These are phyloP conservation scores for Tylopilus vinaceipallidus DNA, from an alignment of 768 basidiomycete genomes.

Conservation along the genomic window DNA sequence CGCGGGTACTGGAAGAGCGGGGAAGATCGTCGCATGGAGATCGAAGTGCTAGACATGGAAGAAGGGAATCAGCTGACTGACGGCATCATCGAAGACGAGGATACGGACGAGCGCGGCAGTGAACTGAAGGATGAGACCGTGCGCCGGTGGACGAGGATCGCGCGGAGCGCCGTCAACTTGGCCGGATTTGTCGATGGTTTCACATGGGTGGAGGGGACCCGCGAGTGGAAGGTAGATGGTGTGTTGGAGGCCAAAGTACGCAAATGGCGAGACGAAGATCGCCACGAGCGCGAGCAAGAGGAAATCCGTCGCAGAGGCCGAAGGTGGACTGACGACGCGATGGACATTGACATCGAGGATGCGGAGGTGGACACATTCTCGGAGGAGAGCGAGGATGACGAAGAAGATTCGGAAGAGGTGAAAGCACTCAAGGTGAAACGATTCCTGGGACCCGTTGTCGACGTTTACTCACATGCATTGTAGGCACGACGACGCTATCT, in stretches of 20 bases:
- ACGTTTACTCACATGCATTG: conserved; percentile 5
- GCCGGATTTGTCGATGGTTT: conserved; percentile 75
- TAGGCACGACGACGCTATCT: conserved; percentile 78
- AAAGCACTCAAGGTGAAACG: conserved; percentile 71
- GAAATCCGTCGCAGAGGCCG: conserved; percentile 60
- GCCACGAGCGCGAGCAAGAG: conserved; percentile 63
- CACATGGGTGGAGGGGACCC: conserved; percentile 55
- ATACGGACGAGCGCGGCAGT: conserved; percentile 41
- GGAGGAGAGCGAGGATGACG: conserved; percentile 51
- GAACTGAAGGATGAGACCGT: conserved; percentile 38
- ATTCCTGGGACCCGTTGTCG: conserved; percentile 1
- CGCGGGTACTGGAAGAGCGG: conserved; percentile 91
- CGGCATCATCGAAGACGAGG: conserved; percentile 80
- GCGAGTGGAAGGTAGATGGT: conserved; percentile 65
- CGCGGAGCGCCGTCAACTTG: conserved; percentile 67
- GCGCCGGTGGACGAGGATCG: conserved; percentile 73
- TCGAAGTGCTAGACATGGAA: conserved; percentile 71
- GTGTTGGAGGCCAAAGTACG: conserved; percentile 64
- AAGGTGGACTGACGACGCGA: conserved; percentile 63
- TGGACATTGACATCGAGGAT: conserved; percentile 68
- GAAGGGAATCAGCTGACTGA: conserved; percentile 62
- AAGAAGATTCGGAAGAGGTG: conserved; percentile 69
- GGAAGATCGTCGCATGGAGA: conserved; percentile 64
- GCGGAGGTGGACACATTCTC: conserved; percentile 45
- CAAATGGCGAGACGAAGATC: conserved; percentile 69